These are phyloP conservation scores for Russula sp. DNA, from an alignment of 768 basidiomycete genomes.

Conservation along the genomic window DNA sequence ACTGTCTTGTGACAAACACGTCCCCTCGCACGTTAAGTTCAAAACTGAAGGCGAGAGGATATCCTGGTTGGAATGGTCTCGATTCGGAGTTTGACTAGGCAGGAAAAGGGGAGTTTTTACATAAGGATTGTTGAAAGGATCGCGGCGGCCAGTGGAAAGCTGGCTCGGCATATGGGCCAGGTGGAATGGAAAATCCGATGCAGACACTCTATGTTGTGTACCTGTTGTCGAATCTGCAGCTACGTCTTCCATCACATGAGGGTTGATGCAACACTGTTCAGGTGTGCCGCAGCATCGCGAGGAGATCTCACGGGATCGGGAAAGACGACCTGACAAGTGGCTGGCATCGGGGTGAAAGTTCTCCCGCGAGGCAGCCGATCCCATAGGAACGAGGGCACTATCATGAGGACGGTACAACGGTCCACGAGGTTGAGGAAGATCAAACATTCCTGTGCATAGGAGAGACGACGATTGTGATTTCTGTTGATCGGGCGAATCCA, in stretches of 20 bases:
- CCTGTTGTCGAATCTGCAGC: background rate
- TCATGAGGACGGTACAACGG: background rate
- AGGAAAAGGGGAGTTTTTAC: constrained; percentile 7
- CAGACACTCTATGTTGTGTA: background rate
- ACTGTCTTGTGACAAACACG: background rate
- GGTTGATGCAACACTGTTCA: background rate
- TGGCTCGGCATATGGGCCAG: background rate
- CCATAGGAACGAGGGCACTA: background rate
- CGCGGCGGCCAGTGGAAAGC: background rate
- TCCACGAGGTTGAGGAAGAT: background rate
- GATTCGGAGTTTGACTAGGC: constrained; percentile 12
- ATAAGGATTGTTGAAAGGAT: background rate
- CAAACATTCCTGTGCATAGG: background rate
- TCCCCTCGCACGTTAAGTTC: background rate
- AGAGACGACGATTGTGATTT: background rate
- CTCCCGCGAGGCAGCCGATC: background rate
- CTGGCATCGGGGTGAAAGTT: background rate
- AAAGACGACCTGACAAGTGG: background rate
- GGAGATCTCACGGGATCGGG: background rate
- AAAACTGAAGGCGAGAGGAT: background rate
- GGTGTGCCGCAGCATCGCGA: background rate
- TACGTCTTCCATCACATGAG: background rate
- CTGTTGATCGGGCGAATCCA: background rate
- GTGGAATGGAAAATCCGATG: background rate
- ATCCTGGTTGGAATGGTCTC: background rate